Base-by-base conservation (phyloP, 2,329 filamentous ascomycete species). In the Fusarium denticulatum region DNA sequence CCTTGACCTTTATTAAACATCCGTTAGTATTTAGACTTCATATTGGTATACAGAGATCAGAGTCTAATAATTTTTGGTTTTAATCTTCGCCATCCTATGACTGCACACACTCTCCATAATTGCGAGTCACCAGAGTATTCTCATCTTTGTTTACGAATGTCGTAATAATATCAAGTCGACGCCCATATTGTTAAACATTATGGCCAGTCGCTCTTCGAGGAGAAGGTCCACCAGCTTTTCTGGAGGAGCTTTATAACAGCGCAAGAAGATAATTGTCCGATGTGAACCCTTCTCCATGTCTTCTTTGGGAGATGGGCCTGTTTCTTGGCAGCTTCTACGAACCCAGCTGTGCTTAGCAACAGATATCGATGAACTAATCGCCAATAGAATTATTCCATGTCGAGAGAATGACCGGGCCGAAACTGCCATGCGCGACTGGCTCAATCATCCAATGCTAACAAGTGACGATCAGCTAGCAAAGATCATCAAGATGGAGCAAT, bases 401-500 rank as follows among this genome's bases (percentile, higher is more conserved):
- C 12, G 6, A 34, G 47, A 34, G n/a, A 24, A 24, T 24, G 16
- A 14, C 1, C 0, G 47, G 0, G 30, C 8, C n/a, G 16, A 3
- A 50, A 34, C 47, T 8, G 30, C 47, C 16, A 24, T 24, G 16
- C 22, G 47, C 22, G 22, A 34, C 30, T 34, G 30, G n/a, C 30
- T 50, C 30, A 24, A 6, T 34, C 47, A 50, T 10, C 28, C n/a
- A 50, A 24, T 20, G 30, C 30, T 20, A 34, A 14, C n/a, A 32
- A 32, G 46, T 50, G 28, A 24, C 15, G 1, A 49, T 18, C 8
- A 50, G 30, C 30, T 50, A 50, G 12, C 6, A 0, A 34, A 34
- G 1, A 14, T 34, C 30, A 50, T 50, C 2, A 50, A 15, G 0
- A 34, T 34, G 3, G 0, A 49, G 1, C 47, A 0, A 10, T 34